Base-by-base conservation (phyloP, 2,329 filamentous ascomycete genomes). In the Fusarium cicatricum region DNA sequence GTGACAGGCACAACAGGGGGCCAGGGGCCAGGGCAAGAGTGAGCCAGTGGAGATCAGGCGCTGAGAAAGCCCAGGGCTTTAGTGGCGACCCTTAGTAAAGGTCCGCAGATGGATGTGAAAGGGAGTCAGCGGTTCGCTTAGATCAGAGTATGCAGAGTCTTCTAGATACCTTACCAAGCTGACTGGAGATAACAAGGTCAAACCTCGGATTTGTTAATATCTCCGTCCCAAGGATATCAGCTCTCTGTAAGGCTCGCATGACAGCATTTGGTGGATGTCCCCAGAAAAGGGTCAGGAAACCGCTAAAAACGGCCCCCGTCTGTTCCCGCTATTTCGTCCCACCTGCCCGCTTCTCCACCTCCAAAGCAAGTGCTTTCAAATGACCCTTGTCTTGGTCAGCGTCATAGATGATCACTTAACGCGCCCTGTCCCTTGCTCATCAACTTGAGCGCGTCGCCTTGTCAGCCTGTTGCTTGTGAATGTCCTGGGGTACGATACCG, bases 371-470 rank as follows among this genome's bases (percentile, higher is more conserved):
- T 41, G 37, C 38, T 33, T 46, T n/a, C 32, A 32, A 33, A 49
- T 43, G 39, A 63, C 55, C 60, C 60, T 52, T 63, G 60, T 52
- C 48, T 46, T 28, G 16, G 41, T 47, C 49, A 60, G 51, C 60
- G 60, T 62, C 60, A 62, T 63, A 37, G 59, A 62, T 55, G 42
- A 60, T 63, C 46, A 60, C 56, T 60, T 63, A 56, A 63, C 60
- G 52, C 60, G 55, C 47, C 40, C 21, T 50, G 43, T 39, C 47
- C 41, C 41, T 45, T 47, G 33, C 32, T 46, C 50, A 26, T 37
- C 11, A 31, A 58, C 21, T 4, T 32, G 47, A 58, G 23, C 29
- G 28, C 16, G 41, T 54, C 48, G 21, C 42, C 21, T 39, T 48
- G 11, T 42, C 33, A 41, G 31, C 21, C 7, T 21, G 21, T 21